phyloP scores from a whole-genome alignment of 345 rosid genomes.

The Lepidium africanum region DNA sequence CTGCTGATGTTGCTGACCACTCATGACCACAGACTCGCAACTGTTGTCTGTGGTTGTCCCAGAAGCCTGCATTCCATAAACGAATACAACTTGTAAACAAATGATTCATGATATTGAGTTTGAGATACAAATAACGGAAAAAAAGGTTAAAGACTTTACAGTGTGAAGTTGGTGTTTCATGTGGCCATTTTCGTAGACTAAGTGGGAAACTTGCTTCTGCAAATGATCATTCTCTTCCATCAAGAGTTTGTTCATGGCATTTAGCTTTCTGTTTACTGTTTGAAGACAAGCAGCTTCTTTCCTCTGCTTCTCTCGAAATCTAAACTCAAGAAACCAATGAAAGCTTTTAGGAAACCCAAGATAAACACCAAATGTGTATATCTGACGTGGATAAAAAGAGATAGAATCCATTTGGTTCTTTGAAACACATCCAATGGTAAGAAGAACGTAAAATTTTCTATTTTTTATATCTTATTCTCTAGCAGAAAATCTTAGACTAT shows the following conservation, averaged over 20 bases:
- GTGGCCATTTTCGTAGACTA: constrained; percentile 89
- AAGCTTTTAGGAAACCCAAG: not conserved
- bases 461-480: not conserved
- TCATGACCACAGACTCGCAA: constrained; percentile 99
- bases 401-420: constrained; percentile 1
- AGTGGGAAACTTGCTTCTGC: constrained; percentile 95
- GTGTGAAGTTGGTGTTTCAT: constrained; percentile 64
- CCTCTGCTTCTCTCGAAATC: constrained; percentile 97
- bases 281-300: constrained; percentile 92
- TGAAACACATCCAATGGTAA: constrained; percentile 4
- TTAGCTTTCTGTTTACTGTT: constrained; percentile 79
- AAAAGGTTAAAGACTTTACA: no score
- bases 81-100: not conserved
- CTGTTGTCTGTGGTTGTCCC: constrained; percentile 98
- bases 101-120: not conserved
- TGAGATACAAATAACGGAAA: not conserved
- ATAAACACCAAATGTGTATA: not conserved
- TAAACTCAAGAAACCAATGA: constrained; percentile 8
- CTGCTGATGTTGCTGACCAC: constrained; percentile 95
- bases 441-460: not conserved
- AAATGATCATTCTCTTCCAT: constrained; percentile 98
- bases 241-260: constrained; percentile 90
- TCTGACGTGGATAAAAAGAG: not conserved
- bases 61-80: constrained; percentile 45
- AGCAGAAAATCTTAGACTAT: not conserved